Percentiles rank a stretch among this genome's conserved stretches.
Conservation (phyloP, 495 filamentous ascomycete species). For the Podospora didyma region DNA sequence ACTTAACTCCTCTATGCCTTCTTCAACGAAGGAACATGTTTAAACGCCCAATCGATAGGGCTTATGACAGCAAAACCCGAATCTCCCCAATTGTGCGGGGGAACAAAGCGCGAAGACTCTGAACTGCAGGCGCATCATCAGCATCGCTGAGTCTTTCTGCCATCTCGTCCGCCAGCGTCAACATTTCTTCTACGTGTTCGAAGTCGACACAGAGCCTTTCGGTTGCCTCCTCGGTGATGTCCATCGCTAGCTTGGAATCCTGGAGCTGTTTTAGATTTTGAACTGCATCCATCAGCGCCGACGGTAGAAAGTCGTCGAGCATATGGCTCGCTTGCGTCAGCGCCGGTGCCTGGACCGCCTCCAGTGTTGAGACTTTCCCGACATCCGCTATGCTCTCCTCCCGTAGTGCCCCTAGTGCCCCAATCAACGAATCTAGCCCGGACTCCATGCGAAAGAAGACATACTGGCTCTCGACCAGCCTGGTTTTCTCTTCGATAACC, state of each 20-base stretch:
- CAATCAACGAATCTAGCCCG: constrained; percentile 66
- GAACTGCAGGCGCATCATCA: constrained; percentile 32
- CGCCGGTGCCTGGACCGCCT: constrained; percentile 57
- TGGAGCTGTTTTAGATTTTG: constrained; percentile 72
- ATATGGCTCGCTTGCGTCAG: constrained; percentile 66
- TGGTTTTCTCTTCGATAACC: constrained; percentile 36
- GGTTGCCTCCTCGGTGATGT: constrained; percentile 79
- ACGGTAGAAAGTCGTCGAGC: constrained; percentile 88
- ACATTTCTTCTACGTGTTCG: constrained; percentile 71
- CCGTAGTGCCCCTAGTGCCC: constrained; percentile 43
- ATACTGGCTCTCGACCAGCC: constrained; percentile 58
- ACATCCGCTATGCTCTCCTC: constrained; percentile 34
- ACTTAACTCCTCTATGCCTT: too few relatives aligned
- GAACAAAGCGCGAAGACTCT: constrained; percentile 64
- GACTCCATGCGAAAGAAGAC: constrained; percentile 68
- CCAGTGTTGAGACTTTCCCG: constrained; percentile 33
- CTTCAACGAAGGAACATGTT: neutral
- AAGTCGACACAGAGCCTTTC: constrained; percentile 88
- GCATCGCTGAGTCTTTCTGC: constrained; percentile 35
- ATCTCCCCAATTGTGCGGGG: constrained; percentile 84
- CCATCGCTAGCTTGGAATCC: constrained; percentile 63
- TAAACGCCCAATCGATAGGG: neutral
- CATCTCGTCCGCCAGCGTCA: constrained; percentile 43
- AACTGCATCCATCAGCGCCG: constrained; percentile 85
- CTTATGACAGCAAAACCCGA: constrained; percentile 65